phyloP scores from a whole-genome alignment of 371 early-diverging fungal species.

The Mortierella sp. region DNA sequence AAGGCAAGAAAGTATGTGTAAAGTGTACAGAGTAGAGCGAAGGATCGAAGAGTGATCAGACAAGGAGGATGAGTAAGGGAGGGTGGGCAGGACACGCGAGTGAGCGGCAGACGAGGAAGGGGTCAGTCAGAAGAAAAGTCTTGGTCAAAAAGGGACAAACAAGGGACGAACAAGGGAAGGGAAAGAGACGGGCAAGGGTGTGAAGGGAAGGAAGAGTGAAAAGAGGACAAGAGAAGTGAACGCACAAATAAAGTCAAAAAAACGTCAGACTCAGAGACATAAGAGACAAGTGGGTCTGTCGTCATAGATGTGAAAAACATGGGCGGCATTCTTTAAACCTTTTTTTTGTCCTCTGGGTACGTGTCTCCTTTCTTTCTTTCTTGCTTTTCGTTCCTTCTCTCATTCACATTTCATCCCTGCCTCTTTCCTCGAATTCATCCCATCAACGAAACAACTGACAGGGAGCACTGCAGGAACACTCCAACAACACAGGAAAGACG shows the following conservation, averaged over 20 bases:
- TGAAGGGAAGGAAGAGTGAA: background rate
- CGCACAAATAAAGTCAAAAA: background rate
- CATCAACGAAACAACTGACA: background rate
- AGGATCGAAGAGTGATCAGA: background rate
- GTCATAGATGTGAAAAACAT: background rate
- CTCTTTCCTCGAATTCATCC: constrained; percentile 29
- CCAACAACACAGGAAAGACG: background rate
- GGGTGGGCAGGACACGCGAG: background rate
- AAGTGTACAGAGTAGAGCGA: background rate
- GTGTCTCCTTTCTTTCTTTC: constrained; percentile 50
- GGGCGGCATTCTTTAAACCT: constrained; percentile 45
- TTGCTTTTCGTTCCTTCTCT: constrained; percentile 37
- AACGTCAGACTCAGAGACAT: background rate
- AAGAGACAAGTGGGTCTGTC: background rate
- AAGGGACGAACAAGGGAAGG: background rate
- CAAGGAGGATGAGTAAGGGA: background rate
- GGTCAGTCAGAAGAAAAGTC: background rate
- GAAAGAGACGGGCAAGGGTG: background rate
- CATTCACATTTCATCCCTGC: constrained; percentile 30
- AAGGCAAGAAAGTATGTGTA: background rate
- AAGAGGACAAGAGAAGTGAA: background rate
- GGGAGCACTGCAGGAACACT: background rate
- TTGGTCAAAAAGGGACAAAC: too few species aligned
- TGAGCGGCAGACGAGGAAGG: constrained; percentile 6
- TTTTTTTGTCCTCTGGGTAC: constrained; percentile 55